Percentiles rank a stretch among this genome's conserved stretches.
Evolutionary conservation across 1,284 basidiomycete genomes (phyloP).

Genomic region (Ganoderma sinense): DNA sequence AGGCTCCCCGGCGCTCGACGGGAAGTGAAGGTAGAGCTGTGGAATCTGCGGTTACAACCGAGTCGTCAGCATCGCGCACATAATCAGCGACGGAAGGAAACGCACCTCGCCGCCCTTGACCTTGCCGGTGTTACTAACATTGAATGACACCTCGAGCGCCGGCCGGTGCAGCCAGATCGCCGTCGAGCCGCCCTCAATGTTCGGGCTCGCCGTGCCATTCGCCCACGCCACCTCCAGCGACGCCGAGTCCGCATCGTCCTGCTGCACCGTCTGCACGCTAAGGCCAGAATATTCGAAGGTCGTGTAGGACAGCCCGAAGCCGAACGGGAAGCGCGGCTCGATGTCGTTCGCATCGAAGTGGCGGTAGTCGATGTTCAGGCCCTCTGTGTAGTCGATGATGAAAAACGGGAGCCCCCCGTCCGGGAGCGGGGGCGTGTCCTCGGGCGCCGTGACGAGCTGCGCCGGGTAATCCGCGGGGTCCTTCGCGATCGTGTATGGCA

Average conservation of each 20-base stretch:
- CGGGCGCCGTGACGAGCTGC: constrained; percentile 52
- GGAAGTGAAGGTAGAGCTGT: constrained; percentile 55
- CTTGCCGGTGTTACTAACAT: constrained; percentile 63
- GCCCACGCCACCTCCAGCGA: constrained; percentile 61
- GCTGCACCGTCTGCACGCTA: constrained; percentile 47
- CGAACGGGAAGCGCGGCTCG: constrained; percentile 79
- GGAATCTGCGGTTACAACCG: constrained; percentile 51
- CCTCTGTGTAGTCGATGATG: constrained; percentile 72
- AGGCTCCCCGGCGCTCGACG: constrained; percentile 47
- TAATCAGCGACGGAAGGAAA: not conserved
- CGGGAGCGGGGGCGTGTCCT: too few relatives aligned
- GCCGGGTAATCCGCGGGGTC: too few relatives aligned
- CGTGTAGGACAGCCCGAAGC: constrained; percentile 88
- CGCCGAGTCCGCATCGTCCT: constrained; percentile 42
- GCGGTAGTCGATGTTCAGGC: constrained; percentile 79
- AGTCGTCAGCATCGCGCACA: too few relatives aligned
- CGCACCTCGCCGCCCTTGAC: constrained; percentile 62
- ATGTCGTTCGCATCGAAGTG: constrained; percentile 75
- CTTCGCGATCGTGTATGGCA: too few relatives aligned
- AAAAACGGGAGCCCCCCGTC: constrained; percentile 31
- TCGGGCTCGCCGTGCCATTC: constrained; percentile 54
- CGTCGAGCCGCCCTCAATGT: constrained; percentile 63
- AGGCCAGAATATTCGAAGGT: constrained; percentile 74
- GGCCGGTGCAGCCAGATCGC: too few relatives aligned
- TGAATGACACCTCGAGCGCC: constrained; percentile 63